Percentiles rank a stretch among this genome's conserved stretches.
Evolutionary conservation across 2,329 filamentous ascomycete genomes (phyloP).

Genomic region (Chaetomium sp.): DNA sequence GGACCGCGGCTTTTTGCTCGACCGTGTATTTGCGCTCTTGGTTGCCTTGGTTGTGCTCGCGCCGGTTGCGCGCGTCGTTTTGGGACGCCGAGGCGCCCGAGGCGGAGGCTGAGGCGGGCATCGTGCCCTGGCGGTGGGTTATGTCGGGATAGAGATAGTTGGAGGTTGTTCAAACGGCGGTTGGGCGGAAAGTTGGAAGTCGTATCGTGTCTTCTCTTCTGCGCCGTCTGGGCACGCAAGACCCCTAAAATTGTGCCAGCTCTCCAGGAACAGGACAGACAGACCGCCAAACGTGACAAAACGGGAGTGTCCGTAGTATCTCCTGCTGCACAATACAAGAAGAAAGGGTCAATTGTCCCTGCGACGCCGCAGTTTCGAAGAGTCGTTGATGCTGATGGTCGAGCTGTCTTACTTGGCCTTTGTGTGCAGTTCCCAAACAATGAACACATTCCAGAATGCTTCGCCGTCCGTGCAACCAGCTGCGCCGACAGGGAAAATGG

Average conservation of each 20-base stretch:
- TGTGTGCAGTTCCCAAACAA: background rate
- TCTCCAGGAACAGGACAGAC: too few species aligned
- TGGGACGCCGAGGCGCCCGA: slow-evolving; percentile 47
- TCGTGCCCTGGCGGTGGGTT: slow-evolving; percentile 20
- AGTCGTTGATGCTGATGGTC: background rate
- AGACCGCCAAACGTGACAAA: too few species aligned
- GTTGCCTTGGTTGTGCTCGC: slow-evolving; percentile 70
- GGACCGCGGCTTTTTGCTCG: slow-evolving; percentile 86
- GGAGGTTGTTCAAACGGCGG: too few species aligned
- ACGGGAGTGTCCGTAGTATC: too few species aligned
- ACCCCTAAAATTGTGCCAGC: too few species aligned
- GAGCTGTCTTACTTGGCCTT: background rate
- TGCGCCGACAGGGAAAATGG: too few species aligned
- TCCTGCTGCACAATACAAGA: too few species aligned
- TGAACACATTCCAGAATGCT: slow-evolving; percentile 5
- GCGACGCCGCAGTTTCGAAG: background rate
- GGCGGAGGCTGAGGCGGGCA: slow-evolving; percentile 43
- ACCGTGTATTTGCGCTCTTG: slow-evolving; percentile 72
- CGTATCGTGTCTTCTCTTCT: too few species aligned
- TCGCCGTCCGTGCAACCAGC: slow-evolving; percentile 1
- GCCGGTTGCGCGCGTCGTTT: slow-evolving; percentile 37
- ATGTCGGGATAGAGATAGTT: background rate
- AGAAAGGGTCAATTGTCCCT: background rate
- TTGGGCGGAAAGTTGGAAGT: too few species aligned
- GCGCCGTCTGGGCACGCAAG: too few species aligned